phyloP scores from a whole-genome alignment of 352 stramenopile species.

The Pythium plurisporium region DNA sequence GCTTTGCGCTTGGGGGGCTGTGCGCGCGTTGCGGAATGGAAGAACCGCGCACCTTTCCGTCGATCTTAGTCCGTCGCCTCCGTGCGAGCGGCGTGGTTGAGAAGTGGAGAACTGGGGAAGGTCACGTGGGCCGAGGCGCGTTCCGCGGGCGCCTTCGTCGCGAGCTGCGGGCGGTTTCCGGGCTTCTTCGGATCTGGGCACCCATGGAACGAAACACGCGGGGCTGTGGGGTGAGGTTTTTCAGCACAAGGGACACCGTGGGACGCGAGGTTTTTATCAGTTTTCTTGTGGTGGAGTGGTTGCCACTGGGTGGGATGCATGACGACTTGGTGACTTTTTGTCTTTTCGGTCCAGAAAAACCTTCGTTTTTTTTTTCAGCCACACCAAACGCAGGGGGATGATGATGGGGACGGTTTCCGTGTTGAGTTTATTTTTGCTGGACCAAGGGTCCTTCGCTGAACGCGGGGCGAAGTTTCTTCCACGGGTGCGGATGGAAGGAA shows the following conservation, averaged over 20 bases:
- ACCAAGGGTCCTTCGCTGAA: slow-evolving; percentile 16
- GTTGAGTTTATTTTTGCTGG: not conserved
- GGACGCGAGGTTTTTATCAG: not conserved
- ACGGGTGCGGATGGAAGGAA: slow-evolving; percentile 20
- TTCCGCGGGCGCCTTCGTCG: slow-evolving; percentile 21
- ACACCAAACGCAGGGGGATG: slow-evolving; percentile 1
- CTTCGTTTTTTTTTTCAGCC: slow-evolving; percentile 6
- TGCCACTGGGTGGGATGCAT: not conserved
- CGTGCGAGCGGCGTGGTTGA: slow-evolving; percentile 6
- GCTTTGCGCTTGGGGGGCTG: slow-evolving; percentile 2
- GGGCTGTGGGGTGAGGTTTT: slow-evolving; percentile 11
- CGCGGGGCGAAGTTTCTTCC: slow-evolving; percentile 26
- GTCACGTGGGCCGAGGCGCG: slow-evolving; percentile 1
- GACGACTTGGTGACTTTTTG: not conserved
- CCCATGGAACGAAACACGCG: slow-evolving; percentile 3
- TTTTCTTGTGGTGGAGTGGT: not conserved
- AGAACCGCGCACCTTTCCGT: slow-evolving; percentile 27
- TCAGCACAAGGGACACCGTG: not conserved
- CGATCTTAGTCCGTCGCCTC: slow-evolving; percentile 27
- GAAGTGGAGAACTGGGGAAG: not conserved
- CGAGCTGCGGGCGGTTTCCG: slow-evolving; percentile 28
- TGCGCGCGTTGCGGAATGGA: slow-evolving; percentile 23
- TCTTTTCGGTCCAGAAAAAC: slow-evolving; percentile 8
- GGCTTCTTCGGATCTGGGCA: slow-evolving; percentile 36
- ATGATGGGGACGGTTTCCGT: not conserved